phyloP scores from a whole-genome alignment of 257 asterid species.

The Salvia splendens region DNA sequence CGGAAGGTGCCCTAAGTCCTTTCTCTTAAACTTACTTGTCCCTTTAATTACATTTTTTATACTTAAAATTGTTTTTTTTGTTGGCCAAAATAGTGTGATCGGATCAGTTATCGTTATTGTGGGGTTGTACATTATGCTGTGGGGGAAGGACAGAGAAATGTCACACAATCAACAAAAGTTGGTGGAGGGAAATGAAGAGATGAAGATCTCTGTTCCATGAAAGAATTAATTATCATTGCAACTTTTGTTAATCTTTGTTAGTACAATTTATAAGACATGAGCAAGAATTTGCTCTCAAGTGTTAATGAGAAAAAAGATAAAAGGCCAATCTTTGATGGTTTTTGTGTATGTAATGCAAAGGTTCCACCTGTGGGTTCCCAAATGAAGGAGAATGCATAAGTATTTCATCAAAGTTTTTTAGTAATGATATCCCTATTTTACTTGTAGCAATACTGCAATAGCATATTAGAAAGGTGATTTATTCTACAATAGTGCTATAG shows the following conservation, averaged over 20 bases:
- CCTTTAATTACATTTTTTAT: background rate
- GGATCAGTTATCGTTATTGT: constrained; percentile 61
- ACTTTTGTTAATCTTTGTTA: background rate
- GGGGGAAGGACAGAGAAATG: constrained; percentile 75
- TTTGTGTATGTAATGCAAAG: too few species aligned
- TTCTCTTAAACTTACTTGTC: background rate
- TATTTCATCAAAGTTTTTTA: too few species aligned
- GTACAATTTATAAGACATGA: background rate
- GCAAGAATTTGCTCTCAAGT: constrained; percentile 9
- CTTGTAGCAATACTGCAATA: too few species aligned
- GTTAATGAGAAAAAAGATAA: background rate
- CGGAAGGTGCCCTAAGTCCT: constrained; percentile 49
- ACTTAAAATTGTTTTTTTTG: background rate
- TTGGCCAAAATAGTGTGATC: constrained; percentile 43
- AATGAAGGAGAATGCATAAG: too few species aligned
- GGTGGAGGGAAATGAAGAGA: constrained; percentile 24
- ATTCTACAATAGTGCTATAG: too few species aligned
- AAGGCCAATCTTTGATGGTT: background rate
- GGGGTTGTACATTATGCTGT: constrained; percentile 67
- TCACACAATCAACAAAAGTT: constrained; percentile 32
- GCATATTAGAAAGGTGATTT: too few species aligned
- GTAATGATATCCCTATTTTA: too few species aligned
- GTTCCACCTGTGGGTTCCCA: too few species aligned
- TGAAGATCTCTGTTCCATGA: constrained; percentile 3
- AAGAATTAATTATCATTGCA: too few species aligned